Percentiles rank a stretch among this genome's conserved stretches.
Conservation (phyloP, 78 protist species). For the Pigoraptor vietnamica region DNA sequence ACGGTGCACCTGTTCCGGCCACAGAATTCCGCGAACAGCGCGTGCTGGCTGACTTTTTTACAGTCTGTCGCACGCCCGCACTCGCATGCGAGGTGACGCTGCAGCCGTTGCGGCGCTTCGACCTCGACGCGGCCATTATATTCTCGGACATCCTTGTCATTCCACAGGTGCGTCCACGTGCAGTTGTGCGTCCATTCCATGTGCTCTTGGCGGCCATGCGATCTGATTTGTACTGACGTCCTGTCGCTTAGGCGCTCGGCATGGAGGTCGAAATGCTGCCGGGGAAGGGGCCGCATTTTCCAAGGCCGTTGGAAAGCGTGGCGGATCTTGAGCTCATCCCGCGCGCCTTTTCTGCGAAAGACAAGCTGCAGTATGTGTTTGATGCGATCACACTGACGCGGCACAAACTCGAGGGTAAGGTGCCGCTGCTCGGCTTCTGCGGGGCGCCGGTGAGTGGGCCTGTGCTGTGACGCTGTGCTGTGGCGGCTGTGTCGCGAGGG, state of each 20-base stretch:
- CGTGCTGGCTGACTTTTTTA: constrained; percentile 47
- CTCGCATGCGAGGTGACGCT: constrained; percentile 81
- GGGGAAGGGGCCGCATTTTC: constrained; percentile 79
- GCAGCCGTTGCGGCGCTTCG: constrained; percentile 79
- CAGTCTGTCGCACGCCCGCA: constrained; percentile 82
- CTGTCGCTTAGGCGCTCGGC: constrained; percentile 31
- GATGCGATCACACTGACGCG: constrained; percentile 75
- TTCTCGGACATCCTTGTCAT: constrained; percentile 83
- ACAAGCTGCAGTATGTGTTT: constrained; percentile 61
- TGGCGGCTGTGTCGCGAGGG: background rate
- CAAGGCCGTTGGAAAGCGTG: constrained; percentile 46
- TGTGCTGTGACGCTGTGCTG: background rate
- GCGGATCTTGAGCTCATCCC: constrained; percentile 16
- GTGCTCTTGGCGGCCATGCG: background rate
- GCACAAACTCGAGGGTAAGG: constrained; percentile 50
- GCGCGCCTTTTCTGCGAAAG: constrained; percentile 34
- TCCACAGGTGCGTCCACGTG: constrained; percentile 27
- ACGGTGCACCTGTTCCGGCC: background rate
- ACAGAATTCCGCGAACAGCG: constrained; percentile 27
- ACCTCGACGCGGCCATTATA: constrained; percentile 89
- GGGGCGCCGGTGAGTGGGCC: constrained; percentile 42
- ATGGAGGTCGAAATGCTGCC: constrained; percentile 28
- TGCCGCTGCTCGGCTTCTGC: constrained; percentile 71
- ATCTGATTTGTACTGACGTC: too few species aligned
- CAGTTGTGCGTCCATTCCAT: constrained; percentile 50